Conservation (phyloP, 2,329 filamentous ascomycete genomes). For the Aspergillus pseudotamarii region DNA sequence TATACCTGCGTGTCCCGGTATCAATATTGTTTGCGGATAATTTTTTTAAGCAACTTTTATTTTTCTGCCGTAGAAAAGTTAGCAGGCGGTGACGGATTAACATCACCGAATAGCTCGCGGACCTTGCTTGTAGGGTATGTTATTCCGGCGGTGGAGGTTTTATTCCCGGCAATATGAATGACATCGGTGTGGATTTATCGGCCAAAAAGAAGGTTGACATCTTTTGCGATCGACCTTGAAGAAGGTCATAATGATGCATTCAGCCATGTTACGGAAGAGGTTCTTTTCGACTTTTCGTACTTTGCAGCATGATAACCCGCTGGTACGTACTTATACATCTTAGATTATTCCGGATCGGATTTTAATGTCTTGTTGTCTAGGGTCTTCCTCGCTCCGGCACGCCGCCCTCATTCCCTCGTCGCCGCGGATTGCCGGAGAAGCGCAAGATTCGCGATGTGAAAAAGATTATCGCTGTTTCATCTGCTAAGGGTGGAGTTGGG, state of each 20-base stretch:
- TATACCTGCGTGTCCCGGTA: background rate
- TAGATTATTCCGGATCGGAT: background rate
- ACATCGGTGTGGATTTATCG: background rate
- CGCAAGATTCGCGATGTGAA: constrained; percentile 80
- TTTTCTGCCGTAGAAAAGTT: constrained; percentile 26
- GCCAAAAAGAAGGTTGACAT: no score
- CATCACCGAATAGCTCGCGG: background rate
- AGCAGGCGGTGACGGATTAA: constrained; percentile 19
- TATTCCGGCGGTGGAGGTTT: constrained; percentile 22
- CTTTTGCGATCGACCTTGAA: background rate
- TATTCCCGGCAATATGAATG: constrained; percentile 25
- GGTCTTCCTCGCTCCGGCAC: constrained; percentile 79
- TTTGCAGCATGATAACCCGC: constrained; percentile 80
- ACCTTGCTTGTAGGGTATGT: background rate
- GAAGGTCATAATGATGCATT: background rate
- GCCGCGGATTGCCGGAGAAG: constrained; percentile 78
- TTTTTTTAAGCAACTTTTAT: constrained; percentile 25
- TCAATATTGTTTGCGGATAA: constrained; percentile 18
- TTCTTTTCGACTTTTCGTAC: constrained; percentile 59
- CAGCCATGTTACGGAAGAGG: constrained; percentile 34
- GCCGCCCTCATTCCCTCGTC: constrained; percentile 68
- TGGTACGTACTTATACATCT: constrained; percentile 58
- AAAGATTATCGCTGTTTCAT: constrained; percentile 95
- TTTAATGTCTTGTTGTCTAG: constrained; percentile 49
- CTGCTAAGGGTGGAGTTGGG: constrained; percentile 95